These are phyloP conservation scores for Crassisporium funariophilum DNA, from an alignment of 768 basidiomycete genomes.

Conservation along the genomic window DNA sequence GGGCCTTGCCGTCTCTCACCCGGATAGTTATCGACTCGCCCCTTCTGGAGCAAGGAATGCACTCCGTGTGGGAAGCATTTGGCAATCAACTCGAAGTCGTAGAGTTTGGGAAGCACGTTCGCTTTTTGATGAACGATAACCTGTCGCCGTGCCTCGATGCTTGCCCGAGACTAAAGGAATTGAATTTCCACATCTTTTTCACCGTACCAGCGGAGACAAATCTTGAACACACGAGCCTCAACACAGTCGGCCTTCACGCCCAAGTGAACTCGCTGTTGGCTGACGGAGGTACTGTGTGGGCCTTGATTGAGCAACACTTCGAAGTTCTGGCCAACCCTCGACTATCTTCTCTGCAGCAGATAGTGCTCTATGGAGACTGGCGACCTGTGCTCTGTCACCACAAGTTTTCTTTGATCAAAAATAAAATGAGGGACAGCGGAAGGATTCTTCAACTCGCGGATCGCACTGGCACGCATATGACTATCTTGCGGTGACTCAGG, in stretches of 20 bases:
- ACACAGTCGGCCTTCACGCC: slow-evolving; percentile 53
- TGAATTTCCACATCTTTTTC: slow-evolving; percentile 62
- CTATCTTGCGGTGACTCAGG: no score
- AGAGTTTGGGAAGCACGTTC: slow-evolving; percentile 60
- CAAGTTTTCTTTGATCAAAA: slow-evolving; percentile 35
- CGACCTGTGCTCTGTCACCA: slow-evolving; percentile 35
- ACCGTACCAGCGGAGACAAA: slow-evolving; percentile 33
- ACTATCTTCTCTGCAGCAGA: slow-evolving; percentile 47
- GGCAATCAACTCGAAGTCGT: slow-evolving; percentile 53
- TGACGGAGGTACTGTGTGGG: slow-evolving; percentile 38
- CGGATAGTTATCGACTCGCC: slow-evolving; percentile 56
- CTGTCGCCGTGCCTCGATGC: slow-evolving; percentile 46
- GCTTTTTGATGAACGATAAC: slow-evolving; percentile 53
- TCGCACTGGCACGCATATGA: slow-evolving; percentile 1
- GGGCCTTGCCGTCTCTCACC: slow-evolving; percentile 56
- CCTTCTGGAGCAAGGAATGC: slow-evolving; percentile 36
- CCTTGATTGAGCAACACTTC: slow-evolving; percentile 49
- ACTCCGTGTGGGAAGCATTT: slow-evolving; percentile 49
- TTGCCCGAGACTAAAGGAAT: slow-evolving; percentile 47
- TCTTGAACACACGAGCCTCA: slow-evolving; percentile 34
- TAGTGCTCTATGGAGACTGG: slow-evolving; percentile 62
- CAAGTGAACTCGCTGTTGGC: slow-evolving; percentile 44
- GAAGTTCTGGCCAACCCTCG: slow-evolving; percentile 37
- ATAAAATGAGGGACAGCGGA: slow-evolving; percentile 34
- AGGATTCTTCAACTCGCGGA: slow-evolving; percentile 25